A percentile compares a stretch with the other conserved stretches of the same genome.
Evolutionary conservation across 2,329 filamentous ascomycete species (phyloP).

Genomic region (Mycosphaerelloides madeirae): DNA sequence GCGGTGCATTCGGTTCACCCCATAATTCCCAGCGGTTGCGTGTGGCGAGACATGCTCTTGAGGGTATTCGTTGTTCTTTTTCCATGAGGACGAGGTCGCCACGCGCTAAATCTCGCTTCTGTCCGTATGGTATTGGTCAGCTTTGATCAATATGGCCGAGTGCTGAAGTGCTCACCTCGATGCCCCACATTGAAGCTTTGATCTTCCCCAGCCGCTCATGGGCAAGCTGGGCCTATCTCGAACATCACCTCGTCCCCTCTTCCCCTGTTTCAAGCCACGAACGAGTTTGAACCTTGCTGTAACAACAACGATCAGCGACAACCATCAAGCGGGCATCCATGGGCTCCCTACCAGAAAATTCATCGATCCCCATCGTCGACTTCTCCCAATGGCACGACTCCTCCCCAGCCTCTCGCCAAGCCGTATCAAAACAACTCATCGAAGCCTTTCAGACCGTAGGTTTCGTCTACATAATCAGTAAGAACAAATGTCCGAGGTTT

Average conservation of each 20-base stretch:
- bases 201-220: background rate
- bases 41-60: too few relatives aligned
- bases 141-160: too few relatives aligned
- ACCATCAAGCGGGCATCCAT: too few relatives aligned
- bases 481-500: too few relatives aligned
- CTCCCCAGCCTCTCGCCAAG: background rate
- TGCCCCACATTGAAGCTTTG: conserved; percentile 1
- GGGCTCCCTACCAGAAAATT: conserved; percentile 6
- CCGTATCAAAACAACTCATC: conserved; percentile 34
- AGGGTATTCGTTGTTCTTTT: background rate
- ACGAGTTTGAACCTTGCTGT: too few relatives aligned
- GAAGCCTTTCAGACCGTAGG: conserved; percentile 36
- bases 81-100: too few relatives aligned
- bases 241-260: too few relatives aligned
- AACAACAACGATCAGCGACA: too few relatives aligned
- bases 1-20: background rate
- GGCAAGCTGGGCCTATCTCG: background rate
- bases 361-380: conserved; percentile 20
- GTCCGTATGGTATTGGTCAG: too few relatives aligned
- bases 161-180: background rate
- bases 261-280: too few relatives aligned
- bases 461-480: conserved; percentile 41
- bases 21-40: too few relatives aligned
- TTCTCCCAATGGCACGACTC: conserved; percentile 16
- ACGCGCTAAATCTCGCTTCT: background rate